These are phyloP conservation scores for Xylaria sp. DNA, from an alignment of 2,329 filamentous ascomycete species.

Conservation along the genomic window DNA sequence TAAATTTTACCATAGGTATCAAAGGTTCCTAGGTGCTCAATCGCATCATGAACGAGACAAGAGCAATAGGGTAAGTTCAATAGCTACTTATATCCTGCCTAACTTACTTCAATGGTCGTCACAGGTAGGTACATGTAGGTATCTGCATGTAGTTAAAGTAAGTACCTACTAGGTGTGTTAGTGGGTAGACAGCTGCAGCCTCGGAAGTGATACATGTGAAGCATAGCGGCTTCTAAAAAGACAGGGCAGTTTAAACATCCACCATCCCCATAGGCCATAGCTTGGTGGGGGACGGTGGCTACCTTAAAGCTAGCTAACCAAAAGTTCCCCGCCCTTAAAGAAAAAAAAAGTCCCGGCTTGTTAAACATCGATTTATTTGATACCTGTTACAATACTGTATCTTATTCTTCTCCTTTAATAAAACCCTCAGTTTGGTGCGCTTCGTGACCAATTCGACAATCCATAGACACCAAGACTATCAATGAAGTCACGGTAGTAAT, in stretches of 20 bases:
- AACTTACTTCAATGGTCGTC: no score
- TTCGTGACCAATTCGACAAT: constrained; percentile 9
- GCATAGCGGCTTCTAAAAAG: background rate
- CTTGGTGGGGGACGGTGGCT: constrained; percentile 35
- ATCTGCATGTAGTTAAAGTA: no score
- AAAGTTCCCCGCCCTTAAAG: constrained; percentile 44
- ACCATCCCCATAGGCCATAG: constrained; percentile 23
- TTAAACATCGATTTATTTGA: constrained; percentile 5
- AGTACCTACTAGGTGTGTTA: background rate
- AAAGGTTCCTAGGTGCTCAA: no score
- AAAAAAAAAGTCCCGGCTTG: constrained; percentile 42
- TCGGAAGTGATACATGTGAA: background rate
- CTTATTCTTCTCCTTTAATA: constrained; percentile 3
- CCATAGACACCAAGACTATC: constrained; percentile 47
- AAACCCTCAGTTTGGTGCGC: constrained; percentile 8
- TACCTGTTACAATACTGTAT: constrained; percentile 17
- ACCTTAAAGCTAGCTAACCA: constrained; percentile 18
- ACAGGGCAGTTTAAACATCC: constrained; percentile 13
- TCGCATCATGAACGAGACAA: no score
- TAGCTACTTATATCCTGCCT: no score
- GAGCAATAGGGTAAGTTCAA: no score
- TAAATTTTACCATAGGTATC: background rate
- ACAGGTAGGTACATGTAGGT: no score
- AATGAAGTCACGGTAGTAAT: constrained; percentile 77
- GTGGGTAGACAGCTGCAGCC: background rate